A percentile compares a stretch with the other conserved stretches of the same genome.
Conservation (phyloP, 495 filamentous ascomycete species). For the Lasiosphaeria hispida region DNA sequence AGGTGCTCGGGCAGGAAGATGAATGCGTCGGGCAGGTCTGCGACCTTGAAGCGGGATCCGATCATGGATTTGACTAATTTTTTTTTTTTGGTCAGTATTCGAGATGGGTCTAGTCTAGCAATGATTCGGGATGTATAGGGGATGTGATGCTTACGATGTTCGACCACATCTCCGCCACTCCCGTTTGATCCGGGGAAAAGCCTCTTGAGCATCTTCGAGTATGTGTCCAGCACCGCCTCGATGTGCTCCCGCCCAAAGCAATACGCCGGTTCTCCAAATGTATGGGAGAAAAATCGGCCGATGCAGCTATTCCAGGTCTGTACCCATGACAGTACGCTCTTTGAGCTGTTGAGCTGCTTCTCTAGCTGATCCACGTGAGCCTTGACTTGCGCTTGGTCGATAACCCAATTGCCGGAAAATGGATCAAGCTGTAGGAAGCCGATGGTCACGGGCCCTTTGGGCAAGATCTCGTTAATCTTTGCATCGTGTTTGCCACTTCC, state of each 20-base stretch:
- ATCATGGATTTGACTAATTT: slow-evolving; percentile 54
- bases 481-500: slow-evolving; percentile 20
- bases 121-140: neutral
- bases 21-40: slow-evolving; percentile 60
- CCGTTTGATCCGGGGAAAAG: slow-evolving; percentile 36
- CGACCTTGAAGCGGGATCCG: slow-evolving; percentile 50
- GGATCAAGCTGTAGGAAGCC: slow-evolving; percentile 61
- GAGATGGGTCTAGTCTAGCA: too few species aligned
- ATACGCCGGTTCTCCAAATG: slow-evolving; percentile 62
- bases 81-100: neutral
- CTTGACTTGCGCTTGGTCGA: slow-evolving; percentile 61
- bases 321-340: slow-evolving; percentile 62
- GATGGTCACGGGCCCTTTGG: slow-evolving; percentile 58
- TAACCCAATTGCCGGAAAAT: slow-evolving; percentile 53
- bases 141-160: slow-evolving; percentile 32
- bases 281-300: slow-evolving; percentile 62
- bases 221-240: slow-evolving; percentile 58
- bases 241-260: slow-evolving; percentile 65
- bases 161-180: slow-evolving; percentile 24
- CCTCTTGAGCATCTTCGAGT: slow-evolving; percentile 54
- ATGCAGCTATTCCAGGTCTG: slow-evolving; percentile 67
- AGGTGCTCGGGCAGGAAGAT: slow-evolving; percentile 56
- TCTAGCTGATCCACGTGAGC: slow-evolving; percentile 60
- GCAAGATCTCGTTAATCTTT: slow-evolving; percentile 35
- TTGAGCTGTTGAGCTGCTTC: slow-evolving; percentile 51